Base-by-base conservation (phyloP, 768 basidiomycete species). In the Phlegmacium glaucopus region DNA sequence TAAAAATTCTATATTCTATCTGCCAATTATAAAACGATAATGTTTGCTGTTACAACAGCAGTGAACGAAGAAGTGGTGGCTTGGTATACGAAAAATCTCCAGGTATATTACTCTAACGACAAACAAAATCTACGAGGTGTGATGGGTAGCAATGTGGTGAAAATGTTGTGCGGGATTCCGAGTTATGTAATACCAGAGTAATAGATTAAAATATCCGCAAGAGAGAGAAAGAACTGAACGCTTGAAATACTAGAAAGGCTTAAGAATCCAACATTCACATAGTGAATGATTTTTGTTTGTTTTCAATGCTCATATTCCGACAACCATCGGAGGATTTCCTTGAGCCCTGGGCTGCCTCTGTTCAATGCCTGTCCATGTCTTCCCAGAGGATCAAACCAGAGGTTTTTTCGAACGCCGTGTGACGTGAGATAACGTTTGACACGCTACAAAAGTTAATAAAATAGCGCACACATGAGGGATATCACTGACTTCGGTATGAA, bases 401-500 rank as follows among this genome's bases (percentile, higher is more conserved):
- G 65, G 12, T 82, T 82, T 60, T 87, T 77, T 38, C 72, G 72
- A 26, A 88, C 70, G 15, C 88, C 87, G 65, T 92, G 90, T 9
- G 84, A 83, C 9, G 75, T 70, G 13, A 95, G 75, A 63, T 94
- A 94, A 38, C 72, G 75, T 54, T 76, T 79, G 16, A 92, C 79
- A 9, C 90, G 82, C 83, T 88, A 16, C 28, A 34, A 37, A 32
- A 28, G 47, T 22, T 32, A 26, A 34, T n/a, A n/a, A 27, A 9
- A 38, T 18, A 17, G 28, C 30, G n/a, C 25, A 45, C 43, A 4
- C 18, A 30, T 54, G 30, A 40, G 16, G 16, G 35, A 10, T 15
- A 36, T 10, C 34, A 56, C 74, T 35, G 44, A 90, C 90, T 58
- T 78, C 70, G 12, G 90, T 77, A 57, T 87, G 78, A 45, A 95